Conservation (phyloP, 371 early-diverging fungal species). For the Mortierella sp. region DNA sequence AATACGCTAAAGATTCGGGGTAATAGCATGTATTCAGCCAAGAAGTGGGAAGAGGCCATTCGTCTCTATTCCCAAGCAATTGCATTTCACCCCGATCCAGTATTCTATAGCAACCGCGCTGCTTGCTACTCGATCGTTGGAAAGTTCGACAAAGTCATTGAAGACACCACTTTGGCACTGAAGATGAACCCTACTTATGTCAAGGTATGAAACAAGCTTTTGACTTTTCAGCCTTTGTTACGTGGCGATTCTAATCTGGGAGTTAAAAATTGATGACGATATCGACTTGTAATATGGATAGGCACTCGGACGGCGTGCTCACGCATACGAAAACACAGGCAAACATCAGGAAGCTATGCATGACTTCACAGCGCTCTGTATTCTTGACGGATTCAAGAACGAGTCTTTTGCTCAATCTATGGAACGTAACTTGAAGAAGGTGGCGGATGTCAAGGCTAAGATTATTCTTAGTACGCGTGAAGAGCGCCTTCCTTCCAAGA, state of each 20-base stretch:
- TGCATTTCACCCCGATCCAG: constrained; percentile 78
- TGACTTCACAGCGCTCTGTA: constrained; percentile 93
- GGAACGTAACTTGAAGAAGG: constrained; percentile 90
- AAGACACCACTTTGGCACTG: constrained; percentile 81
- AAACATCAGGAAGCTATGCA: constrained; percentile 84
- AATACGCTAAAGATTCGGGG: constrained; percentile 87
- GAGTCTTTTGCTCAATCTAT: constrained; percentile 83
- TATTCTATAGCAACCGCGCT: constrained; percentile 95
- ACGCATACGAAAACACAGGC: constrained; percentile 81
- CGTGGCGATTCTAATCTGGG: not conserved
- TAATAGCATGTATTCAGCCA: constrained; percentile 87
- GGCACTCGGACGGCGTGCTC: constrained; percentile 89
- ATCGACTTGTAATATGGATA: constrained; percentile 3
- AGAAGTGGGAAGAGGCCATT: constrained; percentile 88
- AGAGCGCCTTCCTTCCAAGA: constrained; percentile 87
- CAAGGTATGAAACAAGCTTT: constrained; percentile 60
- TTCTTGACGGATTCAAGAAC: constrained; percentile 94
- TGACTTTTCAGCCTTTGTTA: not conserved
- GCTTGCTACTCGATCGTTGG: constrained; percentile 88
- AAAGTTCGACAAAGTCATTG: constrained; percentile 78
- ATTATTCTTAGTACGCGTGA: constrained; percentile 77
- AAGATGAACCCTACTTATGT: constrained; percentile 83
- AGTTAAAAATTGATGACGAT: not conserved
- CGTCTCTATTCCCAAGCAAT: constrained; percentile 91
- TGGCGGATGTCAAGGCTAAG: constrained; percentile 82